Evolutionary conservation across 257 asterid species (phyloP).

Genomic region (Cruciata laevipes): DNA sequence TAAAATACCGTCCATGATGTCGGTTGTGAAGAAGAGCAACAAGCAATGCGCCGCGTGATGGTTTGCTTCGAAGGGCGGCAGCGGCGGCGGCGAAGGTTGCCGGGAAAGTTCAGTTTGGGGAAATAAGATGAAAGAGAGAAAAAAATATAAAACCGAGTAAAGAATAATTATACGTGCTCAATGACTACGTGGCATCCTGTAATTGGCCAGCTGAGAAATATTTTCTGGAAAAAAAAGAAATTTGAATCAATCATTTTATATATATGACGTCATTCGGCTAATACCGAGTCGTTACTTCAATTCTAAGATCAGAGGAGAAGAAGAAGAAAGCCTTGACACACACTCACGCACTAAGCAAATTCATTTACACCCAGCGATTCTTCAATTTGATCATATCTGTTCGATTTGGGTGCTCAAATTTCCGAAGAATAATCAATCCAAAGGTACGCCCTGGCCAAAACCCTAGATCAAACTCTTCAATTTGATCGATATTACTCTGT

Average conservation of each 20-base stretch:
- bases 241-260: background rate
- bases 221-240: too few species aligned
- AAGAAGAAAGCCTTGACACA: background rate
- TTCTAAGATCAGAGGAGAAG: constrained; percentile 5
- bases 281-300: constrained; percentile 12
- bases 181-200: background rate
- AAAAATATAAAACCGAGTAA: too few species aligned
- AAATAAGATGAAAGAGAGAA: background rate
- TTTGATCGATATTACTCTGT: background rate
- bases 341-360: background rate
- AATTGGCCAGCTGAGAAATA: background rate
- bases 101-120: background rate
- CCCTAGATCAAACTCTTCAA: constrained; percentile 11
- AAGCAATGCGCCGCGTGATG: too few species aligned
- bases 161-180: background rate
- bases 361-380: background rate
- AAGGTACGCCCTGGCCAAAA: background rate
- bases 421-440: background rate
- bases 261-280: constrained; percentile 8
- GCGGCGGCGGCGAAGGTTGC: background rate
- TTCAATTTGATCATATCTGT: background rate
- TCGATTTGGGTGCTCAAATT: background rate
- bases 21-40: background rate
- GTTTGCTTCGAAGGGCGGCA: too few species aligned
- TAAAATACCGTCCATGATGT: background rate